Evolutionary conservation across 2,329 filamentous ascomycete species (phyloP).

Genomic region (Didymella glomerata): DNA sequence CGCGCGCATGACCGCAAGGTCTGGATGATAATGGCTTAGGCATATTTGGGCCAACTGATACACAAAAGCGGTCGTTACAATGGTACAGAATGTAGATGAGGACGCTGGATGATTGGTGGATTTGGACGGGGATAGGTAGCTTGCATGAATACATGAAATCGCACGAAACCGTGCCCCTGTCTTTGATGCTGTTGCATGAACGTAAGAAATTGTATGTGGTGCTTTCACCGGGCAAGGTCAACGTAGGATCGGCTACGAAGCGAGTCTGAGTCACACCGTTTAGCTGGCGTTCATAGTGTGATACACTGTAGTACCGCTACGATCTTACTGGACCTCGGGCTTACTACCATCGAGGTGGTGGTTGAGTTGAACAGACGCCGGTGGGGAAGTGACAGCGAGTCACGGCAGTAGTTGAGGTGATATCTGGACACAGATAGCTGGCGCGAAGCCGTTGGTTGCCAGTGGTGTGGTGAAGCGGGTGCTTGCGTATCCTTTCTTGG

Average conservation of each 20-base stretch:
- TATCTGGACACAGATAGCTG: neutral
- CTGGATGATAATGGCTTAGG: constrained; percentile 3
- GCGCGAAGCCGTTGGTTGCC: neutral
- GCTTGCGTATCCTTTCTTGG: neutral
- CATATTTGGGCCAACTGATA: constrained; percentile 1
- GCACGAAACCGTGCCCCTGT: neutral
- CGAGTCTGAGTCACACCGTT: constrained; percentile 12
- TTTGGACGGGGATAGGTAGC: constrained; percentile 1
- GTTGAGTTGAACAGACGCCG: neutral
- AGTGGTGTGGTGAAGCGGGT: neutral
- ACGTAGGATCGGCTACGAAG: constrained; percentile 3
- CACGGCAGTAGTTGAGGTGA: neutral
- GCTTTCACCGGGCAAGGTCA: neutral
- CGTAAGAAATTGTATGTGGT: neutral
- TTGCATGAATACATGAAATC: constrained; percentile 7
- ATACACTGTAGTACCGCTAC: neutral
- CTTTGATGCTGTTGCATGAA: neutral
- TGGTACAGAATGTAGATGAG: constrained; percentile 5
- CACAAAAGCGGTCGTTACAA: constrained; percentile 23
- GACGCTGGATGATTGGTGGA: neutral
- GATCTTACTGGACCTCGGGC: neutral
- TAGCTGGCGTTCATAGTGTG: neutral
- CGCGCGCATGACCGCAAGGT: constrained; percentile 15
- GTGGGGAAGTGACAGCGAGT: constrained; percentile 4
- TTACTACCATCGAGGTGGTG: constrained; percentile 4